Base-by-base conservation (phyloP, 805 yeast species). In the Candida berthetii region DNA sequence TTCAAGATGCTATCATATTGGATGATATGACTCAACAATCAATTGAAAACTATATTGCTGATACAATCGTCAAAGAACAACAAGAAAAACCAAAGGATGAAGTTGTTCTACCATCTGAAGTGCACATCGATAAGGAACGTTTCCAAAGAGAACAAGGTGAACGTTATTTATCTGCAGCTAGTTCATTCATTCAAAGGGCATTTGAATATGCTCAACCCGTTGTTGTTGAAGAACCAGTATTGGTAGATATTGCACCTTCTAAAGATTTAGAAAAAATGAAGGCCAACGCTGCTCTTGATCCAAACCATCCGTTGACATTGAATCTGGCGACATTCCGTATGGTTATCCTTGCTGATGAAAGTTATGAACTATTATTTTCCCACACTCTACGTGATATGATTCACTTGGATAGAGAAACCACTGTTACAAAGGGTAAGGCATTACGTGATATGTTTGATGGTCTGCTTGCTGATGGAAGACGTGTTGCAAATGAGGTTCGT, bases 271-370 rank as follows among this genome's bases (percentile, higher is more conserved):
- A 50, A 14, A 52, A 48, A 32, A 43, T 50, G 35, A 69, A 69
- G 22, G 88, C 87, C 38, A 88, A 89, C 55, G 86, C 79, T 4
- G 96, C 96, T 0, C 65, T 88, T 31, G 86, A 88, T 55, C 96
- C 96, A 3, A 71, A 75, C 27, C 76, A 81, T 27, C 95, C 96
- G 1, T 78, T 82, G 9, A 78, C 66, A 43, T 71, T 90, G 40
- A 85, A 84, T 40, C 66, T 88, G 15, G 87, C 98, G 0, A 89
- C 96, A 0, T 91, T 91, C 65, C 69, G 98, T 47, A 91, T 91
- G 99, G 95, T 93, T 1, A 66, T 93, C 6, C 67, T 91, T 6
- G 97, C 98, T 0, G 96, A 90, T 58, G 98, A 89, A 54, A 85
- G 96, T 0, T 84, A 88, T 50, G 98, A 93, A 60, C 68, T 84